Evolutionary conservation across 108 stramenopile species (phyloP).

Genomic region (Skeletonema menzelii): DNA sequence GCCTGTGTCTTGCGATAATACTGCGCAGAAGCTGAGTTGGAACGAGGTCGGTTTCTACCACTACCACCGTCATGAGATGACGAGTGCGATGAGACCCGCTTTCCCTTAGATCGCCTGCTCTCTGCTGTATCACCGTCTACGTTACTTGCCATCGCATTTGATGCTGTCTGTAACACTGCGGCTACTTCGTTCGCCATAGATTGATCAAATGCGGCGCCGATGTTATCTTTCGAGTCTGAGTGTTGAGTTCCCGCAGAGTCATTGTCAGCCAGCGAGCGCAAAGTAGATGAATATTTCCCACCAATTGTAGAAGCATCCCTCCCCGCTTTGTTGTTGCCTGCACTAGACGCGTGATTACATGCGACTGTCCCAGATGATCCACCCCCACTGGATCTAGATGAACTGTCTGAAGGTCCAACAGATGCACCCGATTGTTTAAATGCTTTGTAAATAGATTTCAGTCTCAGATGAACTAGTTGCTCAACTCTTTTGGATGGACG

Average conservation of each 20-base stretch:
- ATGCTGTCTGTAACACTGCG: slow-evolving; percentile 62
- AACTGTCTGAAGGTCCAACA: slow-evolving; percentile 7
- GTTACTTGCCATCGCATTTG: slow-evolving; percentile 37
- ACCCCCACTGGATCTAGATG: slow-evolving; percentile 12
- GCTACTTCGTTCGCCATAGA: slow-evolving; percentile 62
- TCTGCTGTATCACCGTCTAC: slow-evolving; percentile 27
- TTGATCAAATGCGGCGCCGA: slow-evolving; percentile 49
- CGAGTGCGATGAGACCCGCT: slow-evolving; percentile 29
- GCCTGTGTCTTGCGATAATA: slow-evolving; percentile 45
- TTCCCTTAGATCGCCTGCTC: slow-evolving; percentile 29
- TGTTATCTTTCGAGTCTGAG: slow-evolving; percentile 28
- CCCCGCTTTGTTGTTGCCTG: slow-evolving; percentile 19
- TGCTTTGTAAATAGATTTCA: slow-evolving; percentile 93
- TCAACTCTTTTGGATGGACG: slow-evolving; percentile 89
- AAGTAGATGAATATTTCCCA: slow-evolving; percentile 51
- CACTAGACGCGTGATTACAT: neutral
- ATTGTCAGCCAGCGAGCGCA: slow-evolving; percentile 46
- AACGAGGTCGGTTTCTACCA: slow-evolving; percentile 7
- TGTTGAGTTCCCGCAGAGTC: slow-evolving; percentile 16
- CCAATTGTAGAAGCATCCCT: slow-evolving; percentile 32
- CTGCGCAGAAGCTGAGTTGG: slow-evolving; percentile 27
- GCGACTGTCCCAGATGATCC: slow-evolving; percentile 10
- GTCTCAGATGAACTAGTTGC: slow-evolving; percentile 87
- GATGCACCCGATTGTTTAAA: slow-evolving; percentile 77
- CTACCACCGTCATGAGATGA: slow-evolving; percentile 10